Conservation (phyloP, 306 rosid species). For the Cucumis hystrix region DNA sequence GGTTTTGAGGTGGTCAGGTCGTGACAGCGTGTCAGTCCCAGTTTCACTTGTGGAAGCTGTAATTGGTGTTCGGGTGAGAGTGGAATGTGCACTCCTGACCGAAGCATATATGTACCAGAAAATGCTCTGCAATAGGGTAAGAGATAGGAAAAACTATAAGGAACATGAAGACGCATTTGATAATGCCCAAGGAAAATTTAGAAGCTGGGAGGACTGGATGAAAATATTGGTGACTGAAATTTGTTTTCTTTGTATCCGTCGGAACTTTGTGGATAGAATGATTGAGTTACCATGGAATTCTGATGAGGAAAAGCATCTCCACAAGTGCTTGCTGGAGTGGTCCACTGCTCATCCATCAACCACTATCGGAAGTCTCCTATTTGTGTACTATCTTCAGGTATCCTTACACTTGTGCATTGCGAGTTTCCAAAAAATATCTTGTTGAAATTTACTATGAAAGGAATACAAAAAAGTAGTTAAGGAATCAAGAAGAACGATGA, state of each 20-base stretch:
- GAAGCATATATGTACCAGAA: conserved; percentile 95
- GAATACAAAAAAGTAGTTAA: background rate
- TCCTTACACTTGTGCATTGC: background rate
- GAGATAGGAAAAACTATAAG: conserved; percentile 41
- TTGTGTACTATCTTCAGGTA: conserved; percentile 93
- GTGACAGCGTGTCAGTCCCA: conserved; percentile 46
- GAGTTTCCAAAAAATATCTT: background rate
- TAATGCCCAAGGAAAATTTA: conserved; percentile 23
- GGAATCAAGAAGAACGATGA: background rate
- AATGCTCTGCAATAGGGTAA: conserved; percentile 49
- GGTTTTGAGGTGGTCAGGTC: conserved; percentile 91
- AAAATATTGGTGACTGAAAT: conserved; percentile 79
- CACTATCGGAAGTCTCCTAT: conserved; percentile 76
- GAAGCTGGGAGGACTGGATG: conserved; percentile 63
- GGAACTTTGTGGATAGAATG: conserved; percentile 79
- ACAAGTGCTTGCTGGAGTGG: conserved; percentile 69
- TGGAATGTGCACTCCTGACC: conserved; percentile 92
- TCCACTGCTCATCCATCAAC: conserved; percentile 53
- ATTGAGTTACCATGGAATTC: conserved; percentile 92
- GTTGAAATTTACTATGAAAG: background rate
- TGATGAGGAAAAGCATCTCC: conserved; percentile 81
- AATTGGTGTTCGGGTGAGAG: conserved; percentile 88
- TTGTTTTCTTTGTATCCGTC: conserved; percentile 87
- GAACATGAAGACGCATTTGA: conserved; percentile 26
- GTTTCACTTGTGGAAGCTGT: conserved; percentile 81